Conservation (phyloP, 192 early-diverging fungal genomes). For the Coemansia sp. region DNA sequence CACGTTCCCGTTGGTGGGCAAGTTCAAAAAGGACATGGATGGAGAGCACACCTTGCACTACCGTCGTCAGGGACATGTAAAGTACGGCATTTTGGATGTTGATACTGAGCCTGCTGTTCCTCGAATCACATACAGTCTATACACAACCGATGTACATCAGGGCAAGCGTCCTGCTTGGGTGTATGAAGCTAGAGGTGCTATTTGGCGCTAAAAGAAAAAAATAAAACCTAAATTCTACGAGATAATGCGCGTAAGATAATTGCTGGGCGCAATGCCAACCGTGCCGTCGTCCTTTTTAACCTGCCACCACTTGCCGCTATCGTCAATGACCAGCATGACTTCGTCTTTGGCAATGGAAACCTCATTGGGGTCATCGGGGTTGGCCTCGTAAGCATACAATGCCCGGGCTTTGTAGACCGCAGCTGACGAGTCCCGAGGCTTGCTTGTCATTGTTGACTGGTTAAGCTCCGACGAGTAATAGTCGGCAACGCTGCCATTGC, state of each 20-base stretch:
- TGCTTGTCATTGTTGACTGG: conserved; percentile 37
- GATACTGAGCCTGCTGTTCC: conserved; percentile 44
- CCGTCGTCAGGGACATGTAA: conserved; percentile 45
- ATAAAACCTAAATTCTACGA: conserved; percentile 12
- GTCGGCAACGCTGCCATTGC: conserved; percentile 34
- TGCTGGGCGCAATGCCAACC: conserved; percentile 85
- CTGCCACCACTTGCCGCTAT: conserved; percentile 98
- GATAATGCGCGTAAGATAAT: conserved; percentile 63
- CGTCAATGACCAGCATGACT: conserved; percentile 79
- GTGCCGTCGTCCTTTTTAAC: conserved; percentile 76
- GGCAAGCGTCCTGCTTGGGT: conserved; percentile 32
- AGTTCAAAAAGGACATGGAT: conserved; percentile 22
- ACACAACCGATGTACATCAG: conserved; percentile 38
- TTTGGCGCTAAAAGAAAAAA: conserved; percentile 23
- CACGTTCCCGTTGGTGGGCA: conserved; percentile 43
- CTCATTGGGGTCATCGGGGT: conserved; percentile 88
- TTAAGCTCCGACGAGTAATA: conserved; percentile 41
- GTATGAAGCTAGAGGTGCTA: conserved; percentile 34
- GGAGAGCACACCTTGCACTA: conserved; percentile 47
- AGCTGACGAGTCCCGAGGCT: conserved; percentile 38
- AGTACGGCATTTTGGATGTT: conserved; percentile 54
- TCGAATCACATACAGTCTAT: conserved; percentile 43
- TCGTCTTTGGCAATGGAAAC: conserved; percentile 87
- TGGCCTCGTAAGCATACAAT: conserved; percentile 80
- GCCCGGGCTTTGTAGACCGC: conserved; percentile 65